Base-by-base conservation (phyloP, 1,284 basidiomycete species). In the Marasmius oreades region DNA sequence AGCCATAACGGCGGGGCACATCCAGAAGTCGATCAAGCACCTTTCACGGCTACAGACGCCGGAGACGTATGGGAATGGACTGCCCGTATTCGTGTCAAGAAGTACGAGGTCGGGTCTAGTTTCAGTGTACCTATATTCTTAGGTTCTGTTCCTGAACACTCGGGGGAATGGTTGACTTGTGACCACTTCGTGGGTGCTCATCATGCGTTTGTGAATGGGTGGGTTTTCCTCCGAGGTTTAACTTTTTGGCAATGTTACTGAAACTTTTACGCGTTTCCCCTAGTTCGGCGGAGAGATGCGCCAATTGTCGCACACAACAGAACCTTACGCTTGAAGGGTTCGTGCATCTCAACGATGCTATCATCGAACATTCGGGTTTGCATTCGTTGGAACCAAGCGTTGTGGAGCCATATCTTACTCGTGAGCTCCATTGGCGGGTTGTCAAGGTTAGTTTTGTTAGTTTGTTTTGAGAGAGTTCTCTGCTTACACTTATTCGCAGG, bases 251-350 rank as follows among this genome's bases (percentile, higher is more conserved):
- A n/a, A n/a, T n/a, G n/a, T n/a, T n/a, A n/a, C n/a, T n/a, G n/a
- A n/a, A n/a, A n/a, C n/a, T n/a, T n/a, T n/a, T n/a, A n/a, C n/a
- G n/a, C n/a, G n/a, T n/a, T n/a, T n/a, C n/a, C n/a, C n/a, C n/a
- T n/a, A n/a, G n/a, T n/a, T n/a, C n/a, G n/a, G n/a, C n/a, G n/a
- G n/a, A n/a, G 2, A 10, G 2, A 16, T 18, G 10, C 22, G 37
- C 36, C 36, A 78, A 77, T 61, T 80, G 78, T 62, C 64, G 63
- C 11, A 61, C 57, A 31, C 57, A 58, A 22, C 43, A 57, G 12
- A 68, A 73, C 34, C 60, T 79, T 14, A 64, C 78, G 42, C 69
- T 74, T 51, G 78, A 85, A 66, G 82, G 83, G 6, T 84, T 85
- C 69, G 73, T 82, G n/a, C 73, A 77, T 59, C 67, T 81, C 37